Base-by-base conservation (phyloP, 805 yeast genomes). In the Metschnikowia picachoensis region DNA sequence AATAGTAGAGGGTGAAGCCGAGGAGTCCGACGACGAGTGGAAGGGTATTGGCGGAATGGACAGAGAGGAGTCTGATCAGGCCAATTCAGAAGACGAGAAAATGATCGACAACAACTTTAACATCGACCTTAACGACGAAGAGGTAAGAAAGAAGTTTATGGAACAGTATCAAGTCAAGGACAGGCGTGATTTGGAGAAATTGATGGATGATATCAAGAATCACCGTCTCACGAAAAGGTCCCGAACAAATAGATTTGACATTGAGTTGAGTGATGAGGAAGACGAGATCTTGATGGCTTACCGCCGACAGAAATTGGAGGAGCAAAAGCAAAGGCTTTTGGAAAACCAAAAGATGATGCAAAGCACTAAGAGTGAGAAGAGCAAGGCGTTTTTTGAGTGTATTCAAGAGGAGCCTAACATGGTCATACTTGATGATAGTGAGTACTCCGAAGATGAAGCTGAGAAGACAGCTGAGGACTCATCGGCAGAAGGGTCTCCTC, bases 1-100 rank as follows among this genome's bases (percentile, higher is more conserved):
- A 25, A 75, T 87, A 44, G 71, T 87, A 60, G 92, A 87, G 57
- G 83, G 85, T 40, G 94, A 87, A 68, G 95, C 95, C 37, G 90
- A 79, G 55, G 95, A 87, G 67, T 85, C 94, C 32, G 95, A 87
- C 49, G 95, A 87, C 70, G 95, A 87, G 68, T 87, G 89, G 87
- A 77, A 77, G 41, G 95, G 94, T 3, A 57, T 85, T 40, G 94
- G 92, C 52, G 95, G 95, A 49, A 70, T 59, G 6, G 91, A 85
- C 54, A 85, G 82, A 3, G 83, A 79, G 50, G 44, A 59, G 1
- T 74, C 79, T 14, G 83, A 77, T 50, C 79, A 70, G 36, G 84
- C 82, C 43, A 80, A 86, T 60, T 79, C 87, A 25, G 95, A 87
- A 50, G 87, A 85, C 58, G 94, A 86, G 63, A 74, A 68, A 50